Evolutionary conservation across 345 rosid species (phyloP), one percentile per base, ranked within the genome.

Genomic region (Kernera saxatilis): DNA sequence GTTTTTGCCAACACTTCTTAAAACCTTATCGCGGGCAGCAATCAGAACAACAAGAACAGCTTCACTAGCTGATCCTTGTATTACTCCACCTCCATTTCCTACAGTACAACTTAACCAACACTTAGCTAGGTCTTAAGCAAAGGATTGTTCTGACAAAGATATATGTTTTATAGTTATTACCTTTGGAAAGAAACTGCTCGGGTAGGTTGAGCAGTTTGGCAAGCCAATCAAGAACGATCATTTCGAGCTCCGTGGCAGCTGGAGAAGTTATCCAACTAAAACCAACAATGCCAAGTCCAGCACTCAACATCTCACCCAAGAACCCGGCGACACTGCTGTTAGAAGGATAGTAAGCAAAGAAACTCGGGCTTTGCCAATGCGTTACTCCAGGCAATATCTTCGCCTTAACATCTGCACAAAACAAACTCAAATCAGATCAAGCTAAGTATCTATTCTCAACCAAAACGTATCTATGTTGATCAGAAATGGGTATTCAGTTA

Each of bases 31-130:
- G 2, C 96, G 93, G 18, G 97, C 98, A 63, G 93, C 93, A 72
- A 88, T 66, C 13, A 88, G 63, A 29, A 80, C 92, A 64, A 88
- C 93, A n/a, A 90, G 82, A 71, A 87, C 65, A 82, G 97, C 93
- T 86, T 93, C 98, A 85, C 98, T 87, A 32, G 97, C 96, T 3
- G 98, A 82, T 8, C 93, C 98, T 75, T 90, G 97, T 78, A 93
- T 88, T 21, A 93, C 96, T 40, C 96, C 98, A 70, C 98, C 97
- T 59, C 97, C 96, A 61, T 82, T 78, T 82, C 88, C 98, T 93
- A 83, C 62, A 78, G 74, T 15, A 67, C 21, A 57, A n/a, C 8
- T 43, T 39, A 36, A 37, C 8, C 11, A 23, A 70, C 41, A 43
- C 54, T 74, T 50, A 57, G 39, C 35, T 48, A 55, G 7, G 30